These are phyloP conservation scores for Roridomyces roridus DNA, from an alignment of 768 basidiomycete genomes.

Conservation along the genomic window DNA sequence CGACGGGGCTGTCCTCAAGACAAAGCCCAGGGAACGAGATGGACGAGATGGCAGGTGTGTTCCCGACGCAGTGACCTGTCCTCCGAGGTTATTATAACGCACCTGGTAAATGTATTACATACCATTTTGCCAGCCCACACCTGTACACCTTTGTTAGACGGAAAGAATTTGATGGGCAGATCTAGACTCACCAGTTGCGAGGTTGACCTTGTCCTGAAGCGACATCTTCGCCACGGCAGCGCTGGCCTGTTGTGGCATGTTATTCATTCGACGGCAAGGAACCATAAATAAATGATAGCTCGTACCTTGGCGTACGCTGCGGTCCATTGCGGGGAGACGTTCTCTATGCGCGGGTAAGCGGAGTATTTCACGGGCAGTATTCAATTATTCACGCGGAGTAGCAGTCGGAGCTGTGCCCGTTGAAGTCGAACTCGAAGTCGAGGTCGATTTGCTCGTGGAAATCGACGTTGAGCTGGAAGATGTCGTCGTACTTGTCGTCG, in stretches of 20 bases:
- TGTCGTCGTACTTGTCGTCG: slow-evolving; percentile 31
- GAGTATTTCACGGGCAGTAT: background rate
- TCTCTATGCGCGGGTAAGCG: slow-evolving; percentile 34
- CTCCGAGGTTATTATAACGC: background rate
- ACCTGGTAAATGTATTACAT: slow-evolving; percentile 3
- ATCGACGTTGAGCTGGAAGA: slow-evolving; percentile 16
- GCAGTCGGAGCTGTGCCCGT: slow-evolving; percentile 27
- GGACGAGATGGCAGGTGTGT: slow-evolving; percentile 51
- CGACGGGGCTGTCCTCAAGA: slow-evolving; percentile 56
- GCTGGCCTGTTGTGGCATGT: slow-evolving; percentile 44
- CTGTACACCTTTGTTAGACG: slow-evolving; percentile 21
- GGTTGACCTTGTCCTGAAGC: slow-evolving; percentile 60
- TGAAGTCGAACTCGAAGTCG: slow-evolving; percentile 6
- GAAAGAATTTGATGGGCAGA: slow-evolving; percentile 3
- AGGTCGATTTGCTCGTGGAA: background rate
- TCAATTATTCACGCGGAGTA: slow-evolving; percentile 25
- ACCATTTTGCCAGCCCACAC: slow-evolving; percentile 52
- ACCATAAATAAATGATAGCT: background rate
- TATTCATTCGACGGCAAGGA: background rate
- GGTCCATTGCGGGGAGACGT: slow-evolving; percentile 57
- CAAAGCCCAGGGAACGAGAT: slow-evolving; percentile 59
- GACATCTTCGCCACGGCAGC: slow-evolving; percentile 56
- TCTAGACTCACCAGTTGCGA: slow-evolving; percentile 52
- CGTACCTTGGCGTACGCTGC: slow-evolving; percentile 61
- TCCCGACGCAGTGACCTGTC: slow-evolving; percentile 54